phyloP scores from a whole-genome alignment of 2,329 filamentous ascomycete species.

The Pseudonectria buxi region DNA sequence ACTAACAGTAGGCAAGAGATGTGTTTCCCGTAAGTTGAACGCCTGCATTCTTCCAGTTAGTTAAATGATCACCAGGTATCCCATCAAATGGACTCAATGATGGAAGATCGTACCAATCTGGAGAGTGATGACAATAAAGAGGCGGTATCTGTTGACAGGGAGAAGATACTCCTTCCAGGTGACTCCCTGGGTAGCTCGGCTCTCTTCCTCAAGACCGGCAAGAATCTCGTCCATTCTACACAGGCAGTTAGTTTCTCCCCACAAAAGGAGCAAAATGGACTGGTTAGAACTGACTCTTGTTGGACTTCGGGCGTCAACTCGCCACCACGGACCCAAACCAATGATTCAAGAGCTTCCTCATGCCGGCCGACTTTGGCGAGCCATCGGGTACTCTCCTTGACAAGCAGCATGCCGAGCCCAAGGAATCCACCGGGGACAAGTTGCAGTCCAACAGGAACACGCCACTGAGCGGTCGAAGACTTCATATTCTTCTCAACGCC shows the following conservation, averaged over 20 bases:
- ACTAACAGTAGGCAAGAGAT: conserved; percentile 41
- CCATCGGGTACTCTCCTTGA: conserved; percentile 42
- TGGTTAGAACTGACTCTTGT: conserved; percentile 23
- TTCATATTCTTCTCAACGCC: conserved; percentile 34
- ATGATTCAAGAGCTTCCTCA: conserved; percentile 39
- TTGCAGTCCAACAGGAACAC: conserved; percentile 41
- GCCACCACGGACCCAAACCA: conserved; percentile 48
- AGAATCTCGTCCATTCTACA: conserved; percentile 35
- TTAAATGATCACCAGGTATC: too few relatives aligned
- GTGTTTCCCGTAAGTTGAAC: conserved; percentile 45
- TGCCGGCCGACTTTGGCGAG: conserved; percentile 37
- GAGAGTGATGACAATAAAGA: conserved; percentile 43
- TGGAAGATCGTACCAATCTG: conserved; percentile 32
- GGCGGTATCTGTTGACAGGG: conserved; percentile 40
- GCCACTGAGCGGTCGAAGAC: conserved; percentile 39
- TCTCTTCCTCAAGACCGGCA: conserved; percentile 40
- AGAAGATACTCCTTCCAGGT: conserved; percentile 39
- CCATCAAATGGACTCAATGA: background rate
- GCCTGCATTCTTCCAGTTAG: conserved; percentile 9
- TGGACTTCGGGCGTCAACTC: conserved; percentile 26
- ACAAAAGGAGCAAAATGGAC: background rate
- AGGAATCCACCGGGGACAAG: conserved; percentile 41
- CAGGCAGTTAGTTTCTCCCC: conserved; percentile 2
- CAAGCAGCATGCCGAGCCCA: conserved; percentile 41
- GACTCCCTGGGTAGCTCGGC: conserved; percentile 35